Base-by-base conservation (phyloP, 345 rosid species). In the Turritis glabra region DNA sequence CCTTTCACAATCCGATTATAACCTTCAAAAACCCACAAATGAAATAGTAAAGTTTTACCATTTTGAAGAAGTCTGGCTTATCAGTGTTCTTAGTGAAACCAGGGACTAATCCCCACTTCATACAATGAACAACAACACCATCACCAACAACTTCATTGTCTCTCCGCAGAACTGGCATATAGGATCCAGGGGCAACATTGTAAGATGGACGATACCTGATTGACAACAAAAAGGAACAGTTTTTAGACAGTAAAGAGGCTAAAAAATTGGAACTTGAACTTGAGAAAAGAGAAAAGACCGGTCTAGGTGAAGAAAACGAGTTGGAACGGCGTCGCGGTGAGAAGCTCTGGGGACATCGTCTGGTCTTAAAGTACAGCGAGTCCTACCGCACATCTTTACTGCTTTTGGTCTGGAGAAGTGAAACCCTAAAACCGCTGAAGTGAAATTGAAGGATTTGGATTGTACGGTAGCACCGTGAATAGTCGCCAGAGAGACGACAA, bases 61-160 rank as follows among this genome's bases (percentile, higher is more conserved):
- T 94, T 82, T 58, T 90, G 76, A 78, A 94, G 73, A 87, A 87
- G 72, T 94, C 95, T 11, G 96, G 97, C 69, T 90, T 91, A 64
- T 94, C 97, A 9, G 75, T 66, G 75, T 88, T 90, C 72, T 83
- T 90, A 54, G 92, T 85, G 79, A 91, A 94, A 79, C 85, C 82
- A 8, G 97, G 97, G 71, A 91, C 67, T 70, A 94, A 77, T 3
- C 98, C 98, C 98, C 98, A 94, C 46, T 80, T 87, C 97, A 94
- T 94, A 80, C 87, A 87, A 23, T 91, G 97, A 26, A 94, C 67
- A 67, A 77, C 80, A 69, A 77, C 83, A 51, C 83, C 87, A 10
- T 64, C 85, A 48, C 80, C 75, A 11, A 38, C 82, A 0, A 84
- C 55, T 11, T 72, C 85, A 26, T 78, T 87, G n/a, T 79, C 93